Evolutionary conservation across 2,329 filamentous ascomycete genomes (phyloP).

Genomic region (Stagonosporopsis vannaccii): DNA sequence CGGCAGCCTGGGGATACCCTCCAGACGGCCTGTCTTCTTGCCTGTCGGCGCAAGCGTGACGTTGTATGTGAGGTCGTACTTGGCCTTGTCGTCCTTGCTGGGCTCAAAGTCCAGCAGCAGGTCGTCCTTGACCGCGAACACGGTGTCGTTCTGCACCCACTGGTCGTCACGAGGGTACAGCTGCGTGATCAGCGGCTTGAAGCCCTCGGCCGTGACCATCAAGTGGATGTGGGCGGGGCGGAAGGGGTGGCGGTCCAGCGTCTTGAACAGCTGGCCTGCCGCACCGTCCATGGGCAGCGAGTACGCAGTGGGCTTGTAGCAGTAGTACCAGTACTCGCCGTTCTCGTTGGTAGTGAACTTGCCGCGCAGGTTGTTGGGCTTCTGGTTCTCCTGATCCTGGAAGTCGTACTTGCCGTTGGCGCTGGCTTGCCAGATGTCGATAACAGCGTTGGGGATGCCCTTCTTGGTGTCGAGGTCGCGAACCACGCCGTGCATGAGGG

Average conservation of each 20-base stretch:
- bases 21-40: slow-evolving; percentile 39
- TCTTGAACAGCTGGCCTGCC: slow-evolving; percentile 60
- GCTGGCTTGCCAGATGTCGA: slow-evolving; percentile 81
- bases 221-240: slow-evolving; percentile 69
- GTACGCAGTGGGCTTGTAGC: slow-evolving; percentile 76
- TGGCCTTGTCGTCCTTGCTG: slow-evolving; percentile 60
- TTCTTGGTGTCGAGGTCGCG: slow-evolving; percentile 69
- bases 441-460: slow-evolving; percentile 71
- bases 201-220: slow-evolving; percentile 62
- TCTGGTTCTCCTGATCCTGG: slow-evolving; percentile 75
- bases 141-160: slow-evolving; percentile 65
- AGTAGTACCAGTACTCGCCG: slow-evolving; percentile 77
- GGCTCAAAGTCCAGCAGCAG: slow-evolving; percentile 66
- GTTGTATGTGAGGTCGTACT: slow-evolving; percentile 68
- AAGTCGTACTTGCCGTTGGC: slow-evolving; percentile 79
- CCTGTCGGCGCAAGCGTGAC: slow-evolving; percentile 61
- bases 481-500: slow-evolving; percentile 74
- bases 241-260: slow-evolving; percentile 66
- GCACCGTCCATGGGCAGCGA: slow-evolving; percentile 70
- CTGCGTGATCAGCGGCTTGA: slow-evolving; percentile 65
- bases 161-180: slow-evolving; percentile 67
- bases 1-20: slow-evolving; percentile 43
- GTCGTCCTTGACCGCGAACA: slow-evolving; percentile 69
- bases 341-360: slow-evolving; percentile 76
- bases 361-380: slow-evolving; percentile 76